A percentile compares a stretch with the other conserved stretches of the same genome.
phyloP scores from a whole-genome alignment of 2,329 filamentous ascomycete species.

The Aspergillus sp. region DNA sequence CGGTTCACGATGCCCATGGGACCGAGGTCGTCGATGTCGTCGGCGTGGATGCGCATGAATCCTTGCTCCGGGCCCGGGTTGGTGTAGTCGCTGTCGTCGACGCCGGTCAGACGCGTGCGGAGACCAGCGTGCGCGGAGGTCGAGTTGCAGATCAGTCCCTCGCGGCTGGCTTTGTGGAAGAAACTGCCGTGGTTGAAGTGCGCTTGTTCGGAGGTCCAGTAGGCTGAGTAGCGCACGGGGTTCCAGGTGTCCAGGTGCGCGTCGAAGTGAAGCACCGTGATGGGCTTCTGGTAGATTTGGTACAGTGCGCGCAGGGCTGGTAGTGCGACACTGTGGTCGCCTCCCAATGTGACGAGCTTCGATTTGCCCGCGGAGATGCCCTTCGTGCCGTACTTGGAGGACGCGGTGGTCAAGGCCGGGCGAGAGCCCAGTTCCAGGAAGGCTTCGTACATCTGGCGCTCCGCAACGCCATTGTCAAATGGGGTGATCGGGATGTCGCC shows the following conservation, averaged over 20 bases:
- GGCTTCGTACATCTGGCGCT: conserved; percentile 80
- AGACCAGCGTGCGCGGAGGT: conserved; percentile 81
- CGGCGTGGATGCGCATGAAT: conserved; percentile 76
- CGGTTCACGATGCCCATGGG: conserved; percentile 67
- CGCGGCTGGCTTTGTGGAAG: conserved; percentile 84
- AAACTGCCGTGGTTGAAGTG: conserved; percentile 87
- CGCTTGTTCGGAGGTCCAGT: conserved; percentile 70
- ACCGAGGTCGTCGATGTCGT: conserved; percentile 85
- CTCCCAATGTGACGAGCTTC: conserved; percentile 69
- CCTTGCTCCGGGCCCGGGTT: conserved; percentile 71
- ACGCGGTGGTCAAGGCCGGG: conserved; percentile 36
- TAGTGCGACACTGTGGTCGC: conserved; percentile 71
- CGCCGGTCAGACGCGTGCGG: conserved; percentile 71
- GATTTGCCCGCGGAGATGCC: conserved; percentile 42
- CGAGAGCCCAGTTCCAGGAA: conserved; percentile 68
- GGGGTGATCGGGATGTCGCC: conserved; percentile 87
- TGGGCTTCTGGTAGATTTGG: conserved; percentile 61
- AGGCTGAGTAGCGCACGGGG: conserved; percentile 72
- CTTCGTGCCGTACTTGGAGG: conserved; percentile 28
- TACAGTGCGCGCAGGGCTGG: conserved; percentile 69
- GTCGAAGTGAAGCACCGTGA: conserved; percentile 76
- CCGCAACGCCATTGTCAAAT: conserved; percentile 79
- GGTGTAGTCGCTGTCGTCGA: conserved; percentile 67
- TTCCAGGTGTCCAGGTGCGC: conserved; percentile 85
- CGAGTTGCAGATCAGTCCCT: conserved; percentile 74